Evolutionary conservation across 176 grass and related monocot genomes (phyloP).

Genomic region (Microstegium vimineum): DNA sequence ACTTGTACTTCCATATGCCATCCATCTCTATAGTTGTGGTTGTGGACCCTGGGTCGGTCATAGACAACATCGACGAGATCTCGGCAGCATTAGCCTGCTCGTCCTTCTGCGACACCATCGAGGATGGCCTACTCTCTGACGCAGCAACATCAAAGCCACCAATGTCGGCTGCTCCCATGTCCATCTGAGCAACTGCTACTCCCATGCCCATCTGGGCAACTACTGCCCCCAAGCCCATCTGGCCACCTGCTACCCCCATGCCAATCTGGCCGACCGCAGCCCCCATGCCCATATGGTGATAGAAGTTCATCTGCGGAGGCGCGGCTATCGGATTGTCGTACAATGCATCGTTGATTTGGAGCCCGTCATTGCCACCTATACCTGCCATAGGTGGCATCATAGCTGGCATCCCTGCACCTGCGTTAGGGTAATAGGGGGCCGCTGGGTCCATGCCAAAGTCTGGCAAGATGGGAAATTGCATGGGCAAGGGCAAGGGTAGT

Average conservation of each 20-base stretch:
- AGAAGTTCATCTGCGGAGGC: not conserved
- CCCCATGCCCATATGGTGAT: not conserved
- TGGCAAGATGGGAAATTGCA: not conserved
- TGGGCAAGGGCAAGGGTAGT: not conserved
- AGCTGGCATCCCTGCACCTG: not conserved
- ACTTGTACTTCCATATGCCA: slow-evolving; percentile 5
- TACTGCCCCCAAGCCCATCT: not conserved
- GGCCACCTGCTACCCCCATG: not conserved
- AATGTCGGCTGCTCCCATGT: not conserved
- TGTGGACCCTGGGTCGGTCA: not conserved
- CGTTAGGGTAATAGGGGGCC: not conserved
- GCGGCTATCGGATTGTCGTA: not conserved
- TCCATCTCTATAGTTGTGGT: slow-evolving; percentile 1
- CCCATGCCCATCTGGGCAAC: not conserved
- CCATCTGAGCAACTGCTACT: not conserved
- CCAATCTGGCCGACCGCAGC: too few relatives aligned
- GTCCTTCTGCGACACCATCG: slow-evolving; percentile 21
- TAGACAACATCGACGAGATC: not conserved
- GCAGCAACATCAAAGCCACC: not conserved
- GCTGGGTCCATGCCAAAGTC: not conserved
- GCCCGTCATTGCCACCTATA: not conserved
- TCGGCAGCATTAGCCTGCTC: not conserved
- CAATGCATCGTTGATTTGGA: not conserved
- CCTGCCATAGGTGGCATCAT: not conserved
- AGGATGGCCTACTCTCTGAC: not conserved